These are phyloP conservation scores for Claviceps cyperi DNA, from an alignment of 2,329 filamentous ascomycete species.

Conservation along the genomic window DNA sequence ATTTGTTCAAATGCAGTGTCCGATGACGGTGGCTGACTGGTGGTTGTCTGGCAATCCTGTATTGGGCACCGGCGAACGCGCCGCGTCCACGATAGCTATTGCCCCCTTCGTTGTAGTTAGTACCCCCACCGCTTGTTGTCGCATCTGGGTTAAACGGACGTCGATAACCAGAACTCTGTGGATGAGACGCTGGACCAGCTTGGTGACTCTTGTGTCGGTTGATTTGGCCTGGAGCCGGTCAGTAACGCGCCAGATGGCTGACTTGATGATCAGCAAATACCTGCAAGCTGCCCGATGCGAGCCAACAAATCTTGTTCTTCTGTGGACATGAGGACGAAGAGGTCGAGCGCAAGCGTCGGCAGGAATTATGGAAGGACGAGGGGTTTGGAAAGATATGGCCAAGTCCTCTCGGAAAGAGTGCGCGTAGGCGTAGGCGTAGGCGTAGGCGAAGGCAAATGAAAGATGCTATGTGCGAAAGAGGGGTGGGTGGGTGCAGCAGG, in stretches of 20 bases:
- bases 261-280: constrained; percentile 17
- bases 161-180: constrained; percentile 18
- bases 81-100: constrained; percentile 8
- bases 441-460: neutral
- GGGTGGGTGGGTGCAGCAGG: neutral
- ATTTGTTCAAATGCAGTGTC: constrained; percentile 49
- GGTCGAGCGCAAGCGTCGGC: neutral
- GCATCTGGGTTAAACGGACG: constrained; percentile 17
- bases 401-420: neutral
- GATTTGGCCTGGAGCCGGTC: constrained; percentile 48
- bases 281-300: constrained; percentile 36
- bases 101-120: constrained; percentile 4
- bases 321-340: constrained; percentile 24
- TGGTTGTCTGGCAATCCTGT: constrained; percentile 21
- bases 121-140: neutral
- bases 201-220: constrained; percentile 62
- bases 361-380: neutral
- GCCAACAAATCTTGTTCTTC: constrained; percentile 40
- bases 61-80: constrained; percentile 21
- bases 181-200: constrained; percentile 20
- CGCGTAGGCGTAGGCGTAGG: neutral
- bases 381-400: neutral
- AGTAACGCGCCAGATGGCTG: constrained; percentile 8
- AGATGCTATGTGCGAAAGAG: neutral
- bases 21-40: constrained; percentile 27